Conservation (phyloP, 2,329 filamentous ascomycete species). For the Huntiella omanensis region DNA sequence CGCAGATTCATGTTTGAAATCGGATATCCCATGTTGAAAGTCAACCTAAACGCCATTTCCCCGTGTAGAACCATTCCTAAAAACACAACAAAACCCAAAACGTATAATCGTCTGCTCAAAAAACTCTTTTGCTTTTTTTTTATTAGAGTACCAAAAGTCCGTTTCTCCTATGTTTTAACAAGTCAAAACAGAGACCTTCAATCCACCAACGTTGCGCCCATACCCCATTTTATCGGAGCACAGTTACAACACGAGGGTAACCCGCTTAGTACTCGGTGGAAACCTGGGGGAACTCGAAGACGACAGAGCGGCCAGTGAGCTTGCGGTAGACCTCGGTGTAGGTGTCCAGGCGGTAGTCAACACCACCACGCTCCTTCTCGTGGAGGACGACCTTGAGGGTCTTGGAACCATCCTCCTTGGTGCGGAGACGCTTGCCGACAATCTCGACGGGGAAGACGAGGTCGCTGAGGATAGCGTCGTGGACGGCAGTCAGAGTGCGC, state of each 20-base stretch:
- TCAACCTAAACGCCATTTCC: too few relatives aligned
- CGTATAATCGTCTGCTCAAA: too few relatives aligned
- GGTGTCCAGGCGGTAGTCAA: constrained; percentile 98
- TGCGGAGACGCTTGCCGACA: constrained; percentile 95
- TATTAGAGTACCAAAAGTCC: too few relatives aligned
- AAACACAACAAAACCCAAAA: too few relatives aligned
- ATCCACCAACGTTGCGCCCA: constrained; percentile 3
- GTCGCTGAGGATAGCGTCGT: constrained; percentile 94
- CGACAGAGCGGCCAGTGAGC: constrained; percentile 87
- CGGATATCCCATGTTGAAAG: too few relatives aligned
- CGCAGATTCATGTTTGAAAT: too few relatives aligned
- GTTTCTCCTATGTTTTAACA: neutral
- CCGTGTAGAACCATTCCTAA: too few relatives aligned
- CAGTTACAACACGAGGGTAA: neutral
- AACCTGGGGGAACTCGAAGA: constrained; percentile 95
- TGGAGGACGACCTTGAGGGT: constrained; percentile 96
- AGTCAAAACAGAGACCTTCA: constrained; percentile 1
- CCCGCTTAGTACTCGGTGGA: constrained; percentile 57
- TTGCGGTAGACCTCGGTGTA: constrained; percentile 99
- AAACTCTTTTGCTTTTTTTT: too few relatives aligned
- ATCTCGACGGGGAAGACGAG: constrained; percentile 99
- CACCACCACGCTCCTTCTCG: constrained; percentile 98
- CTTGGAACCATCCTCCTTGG: constrained; percentile 98
- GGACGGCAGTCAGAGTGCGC: constrained; percentile 93
- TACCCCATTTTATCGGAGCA: too few relatives aligned